These are phyloP conservation scores for Colletotrichum acutatum DNA, from an alignment of 2,329 filamentous ascomycete species.

Conservation along the genomic window DNA sequence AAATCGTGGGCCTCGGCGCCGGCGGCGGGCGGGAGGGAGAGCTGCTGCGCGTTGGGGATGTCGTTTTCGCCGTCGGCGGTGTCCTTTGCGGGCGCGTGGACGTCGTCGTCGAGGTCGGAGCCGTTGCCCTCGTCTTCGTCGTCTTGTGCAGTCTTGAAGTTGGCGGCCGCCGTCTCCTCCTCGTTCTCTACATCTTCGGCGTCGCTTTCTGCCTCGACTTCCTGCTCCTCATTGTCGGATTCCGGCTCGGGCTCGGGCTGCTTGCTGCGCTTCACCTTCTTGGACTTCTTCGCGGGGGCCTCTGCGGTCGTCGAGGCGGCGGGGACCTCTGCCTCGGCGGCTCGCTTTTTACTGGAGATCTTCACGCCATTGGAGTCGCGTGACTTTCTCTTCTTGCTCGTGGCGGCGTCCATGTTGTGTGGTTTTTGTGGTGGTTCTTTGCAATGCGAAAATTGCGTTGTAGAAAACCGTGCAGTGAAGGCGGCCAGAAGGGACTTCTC, in stretches of 20 bases:
- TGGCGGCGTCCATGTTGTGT: conserved; percentile 36
- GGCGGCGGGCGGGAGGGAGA: conserved; percentile 63
- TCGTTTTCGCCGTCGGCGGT: conserved; percentile 44
- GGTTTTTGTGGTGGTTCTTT: conserved; percentile 26
- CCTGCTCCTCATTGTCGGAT: conserved; percentile 41
- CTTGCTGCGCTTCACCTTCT: conserved; percentile 54
- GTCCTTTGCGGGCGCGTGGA: conserved; percentile 33
- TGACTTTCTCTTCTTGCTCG: conserved; percentile 57
- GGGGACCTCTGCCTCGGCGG: conserved; percentile 45
- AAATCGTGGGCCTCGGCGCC: conserved; percentile 77
- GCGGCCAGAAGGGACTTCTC: not conserved
- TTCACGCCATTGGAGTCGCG: conserved; percentile 46
- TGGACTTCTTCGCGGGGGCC: conserved; percentile 48
- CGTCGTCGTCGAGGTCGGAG: conserved; percentile 40
- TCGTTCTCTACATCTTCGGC: conserved; percentile 45
- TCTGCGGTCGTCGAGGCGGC: conserved; percentile 37
- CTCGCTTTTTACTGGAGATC: conserved; percentile 48
- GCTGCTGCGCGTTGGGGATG: conserved; percentile 50
- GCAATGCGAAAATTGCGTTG: not conserved
- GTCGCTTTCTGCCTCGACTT: conserved; percentile 40
- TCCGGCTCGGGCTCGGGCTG: conserved; percentile 41
- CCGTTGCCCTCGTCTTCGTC: conserved; percentile 41
- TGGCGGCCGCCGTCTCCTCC: conserved; percentile 40
- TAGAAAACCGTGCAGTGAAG: not conserved
- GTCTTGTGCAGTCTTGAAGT: conserved; percentile 42